Base-by-base conservation (phyloP, 1,139 yeast species). In the Keqinozyma sinolaborantium region DNA sequence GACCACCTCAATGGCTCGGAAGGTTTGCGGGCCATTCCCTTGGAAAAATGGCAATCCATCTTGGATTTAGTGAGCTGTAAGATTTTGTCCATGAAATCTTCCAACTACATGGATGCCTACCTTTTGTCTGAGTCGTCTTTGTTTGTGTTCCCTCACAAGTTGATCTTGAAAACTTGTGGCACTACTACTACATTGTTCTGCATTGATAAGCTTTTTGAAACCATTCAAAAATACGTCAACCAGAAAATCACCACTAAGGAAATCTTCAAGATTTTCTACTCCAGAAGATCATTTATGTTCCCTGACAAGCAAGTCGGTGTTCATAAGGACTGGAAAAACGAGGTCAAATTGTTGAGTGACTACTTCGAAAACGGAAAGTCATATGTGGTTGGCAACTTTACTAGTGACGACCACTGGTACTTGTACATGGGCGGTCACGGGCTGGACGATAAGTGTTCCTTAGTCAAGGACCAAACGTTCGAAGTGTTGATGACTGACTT, bases 131-230 rank as follows among this genome's bases (percentile, higher is more conserved):
- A 92, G 60, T 84, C 95, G 27, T 84, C 95, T 13, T 64, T 92
- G 53, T 90, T 92, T 62, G 95, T 92, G 19, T 90, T 81, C 53
- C 80, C 86, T 19, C 92, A 88, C 59, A 88, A 85, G 57, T 50
- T 90, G 44, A 79, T 90, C 36, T 70, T 92, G 51, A 92, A 92
- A 60, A 92, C 98, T 10, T 92, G 98, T 57, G 98, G 98, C 8
- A 90, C 97, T 10, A 92, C 97, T 2, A 87, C 97, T 2, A 82
- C 95, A 1, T 70, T 92, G 40, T 76, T 80, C 20, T 92, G 97
- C 47, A 62, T 92, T 25, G 79, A 77, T 19, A 71, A 75, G 34
- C 62, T 90, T 37, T 74, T 83, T 43, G 72, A 73, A 27, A 57
- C 77, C 16, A 40, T 39, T 18, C 41, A 38, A 20, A 31, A 41